Percentiles rank a stretch among this genome's conserved stretches.
These are phyloP conservation scores for Triadica sebifera DNA, from an alignment of 345 rosid genomes.

Conservation along the genomic window DNA sequence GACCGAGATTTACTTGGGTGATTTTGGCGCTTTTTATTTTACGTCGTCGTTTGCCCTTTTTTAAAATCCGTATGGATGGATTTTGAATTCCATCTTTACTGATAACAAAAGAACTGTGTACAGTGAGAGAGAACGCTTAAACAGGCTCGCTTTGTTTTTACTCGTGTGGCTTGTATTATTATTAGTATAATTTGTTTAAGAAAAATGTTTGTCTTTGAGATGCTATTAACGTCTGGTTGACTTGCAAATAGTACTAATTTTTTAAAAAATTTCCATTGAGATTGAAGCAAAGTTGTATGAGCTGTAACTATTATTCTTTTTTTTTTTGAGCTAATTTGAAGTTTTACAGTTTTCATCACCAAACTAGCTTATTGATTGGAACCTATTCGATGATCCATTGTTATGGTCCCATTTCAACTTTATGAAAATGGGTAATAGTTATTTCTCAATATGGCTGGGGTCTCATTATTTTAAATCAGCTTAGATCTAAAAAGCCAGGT, in stretches of 20 bases:
- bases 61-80: constrained; percentile 9
- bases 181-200: too few relatives aligned
- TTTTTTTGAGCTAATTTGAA: too few relatives aligned
- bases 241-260: neutral
- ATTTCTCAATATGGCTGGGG: too few relatives aligned
- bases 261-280: too few relatives aligned
- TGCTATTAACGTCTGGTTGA: neutral
- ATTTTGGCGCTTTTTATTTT: neutral
- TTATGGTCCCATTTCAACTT: neutral
- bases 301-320: too few relatives aligned
- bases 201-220: neutral
- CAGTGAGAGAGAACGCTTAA: constrained; percentile 16
- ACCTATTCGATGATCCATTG: neutral
- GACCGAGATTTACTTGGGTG: constrained; percentile 36
- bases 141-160: constrained; percentile 40
- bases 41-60: neutral
- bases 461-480: neutral
- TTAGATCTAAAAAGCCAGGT: neutral
- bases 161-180: constrained; percentile 53
- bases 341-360: too few relatives aligned
- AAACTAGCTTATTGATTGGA: too few relatives aligned
- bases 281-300: neutral
- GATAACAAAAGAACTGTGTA: constrained; percentile 27
- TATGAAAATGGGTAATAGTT: too few relatives aligned
- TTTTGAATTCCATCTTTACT: constrained; percentile 27